A percentile compares a stretch with the other conserved stretches of the same genome.
These are phyloP conservation scores for Phytopythium vexans DNA, from an alignment of 352 stramenopile genomes.

Conservation along the genomic window DNA sequence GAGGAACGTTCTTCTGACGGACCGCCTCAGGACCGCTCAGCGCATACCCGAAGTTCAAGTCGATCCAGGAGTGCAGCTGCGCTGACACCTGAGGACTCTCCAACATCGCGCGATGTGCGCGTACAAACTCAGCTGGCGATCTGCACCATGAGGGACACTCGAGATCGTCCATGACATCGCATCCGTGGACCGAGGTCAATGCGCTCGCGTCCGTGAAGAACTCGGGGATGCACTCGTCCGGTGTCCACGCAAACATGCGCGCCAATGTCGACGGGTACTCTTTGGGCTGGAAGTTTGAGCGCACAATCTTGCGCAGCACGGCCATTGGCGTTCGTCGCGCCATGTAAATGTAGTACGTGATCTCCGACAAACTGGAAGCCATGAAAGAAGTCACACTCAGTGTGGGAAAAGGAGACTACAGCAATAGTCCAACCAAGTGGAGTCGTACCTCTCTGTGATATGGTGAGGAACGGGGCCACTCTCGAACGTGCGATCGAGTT, in stretches of 20 bases:
- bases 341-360: conserved; percentile 96
- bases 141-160: conserved; percentile 76
- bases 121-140: conserved; percentile 66
- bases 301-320: conserved; percentile 84
- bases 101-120: conserved; percentile 89
- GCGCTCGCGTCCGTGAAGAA: conserved; percentile 90
- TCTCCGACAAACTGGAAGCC: conserved; percentile 77
- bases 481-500: conserved; percentile 89
- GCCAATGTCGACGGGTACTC: conserved; percentile 92
- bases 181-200: conserved; percentile 80
- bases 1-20: conserved; percentile 89
- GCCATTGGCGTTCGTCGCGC: conserved; percentile 87
- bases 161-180: conserved; percentile 63
- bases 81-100: conserved; percentile 88
- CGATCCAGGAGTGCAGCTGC: conserved; percentile 93
- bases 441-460: conserved; percentile 85
- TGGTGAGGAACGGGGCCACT: conserved; percentile 90
- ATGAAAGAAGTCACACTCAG: not conserved
- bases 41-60: conserved; percentile 93
- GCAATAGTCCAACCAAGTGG: not conserved
- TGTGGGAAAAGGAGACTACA: not conserved
- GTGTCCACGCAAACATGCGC: conserved; percentile 93
- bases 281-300: conserved; percentile 90
- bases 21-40: conserved; percentile 80
- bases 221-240: conserved; percentile 95